Base-by-base conservation (phyloP, 352 stramenopile genomes). In the Phytophthora hibernalis region DNA sequence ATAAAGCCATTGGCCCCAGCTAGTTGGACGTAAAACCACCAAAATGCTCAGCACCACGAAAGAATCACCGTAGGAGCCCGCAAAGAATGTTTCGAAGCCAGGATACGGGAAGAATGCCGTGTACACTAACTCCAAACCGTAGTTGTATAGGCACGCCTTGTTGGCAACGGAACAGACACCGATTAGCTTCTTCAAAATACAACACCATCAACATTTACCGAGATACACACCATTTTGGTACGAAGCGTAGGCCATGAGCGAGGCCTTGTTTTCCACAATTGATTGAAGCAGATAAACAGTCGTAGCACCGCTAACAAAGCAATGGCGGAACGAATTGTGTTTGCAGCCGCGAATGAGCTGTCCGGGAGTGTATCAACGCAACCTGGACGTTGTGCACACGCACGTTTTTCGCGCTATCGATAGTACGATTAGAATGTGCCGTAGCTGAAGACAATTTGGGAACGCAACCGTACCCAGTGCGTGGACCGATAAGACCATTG, bases 1-100 rank as follows among this genome's bases (percentile, higher is more conserved):
- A 44, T 84, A 92, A 13, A 89, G 53, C 48, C 85, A 68, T 22
- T 88, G 75, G 0, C 70, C 65, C 83, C 81, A 90, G 58, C 79
- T 83, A 33, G 77, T 77, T 8, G 74, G 67, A 1, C 81, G 81
- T 12, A 87, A 28, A 13, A 76, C 51, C 3, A 83, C 70, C 7
- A 76, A 65, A 9, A 79, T 57, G 21, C 76, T 89, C 7, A 92
- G 48, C 18, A 77, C 24, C 12, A 89, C 58, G n/a, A 90, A 74
- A 2, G 72, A 43, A 15, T 76, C 68, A 2, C 61, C 67, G 10
- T 66, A 48, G 2, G 70, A 22, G 5, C 55, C 55, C 0, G 62
- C 45, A 16, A 83, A 50, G 0, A 84, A 45, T 1, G 16, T 55
- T 21, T 92, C 83, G 6, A 92, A 45, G 0, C 77, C 66, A 16